A percentile compares a stretch with the other conserved stretches of the same genome.
Conservation (phyloP, 169 alveolate species). For the Cryptosporidium felis region DNA sequence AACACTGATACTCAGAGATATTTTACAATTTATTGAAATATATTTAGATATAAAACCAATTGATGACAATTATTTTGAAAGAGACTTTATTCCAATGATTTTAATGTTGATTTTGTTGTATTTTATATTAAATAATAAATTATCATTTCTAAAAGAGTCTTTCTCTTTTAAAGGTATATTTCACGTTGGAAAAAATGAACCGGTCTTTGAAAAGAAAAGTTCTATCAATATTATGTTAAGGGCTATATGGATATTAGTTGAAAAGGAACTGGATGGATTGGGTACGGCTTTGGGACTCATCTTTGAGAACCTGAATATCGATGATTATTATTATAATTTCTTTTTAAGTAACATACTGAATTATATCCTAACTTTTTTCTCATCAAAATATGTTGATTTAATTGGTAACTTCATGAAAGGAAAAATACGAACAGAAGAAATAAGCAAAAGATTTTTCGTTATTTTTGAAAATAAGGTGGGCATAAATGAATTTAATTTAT, state of each 20-base stretch:
- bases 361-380: background rate
- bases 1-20: background rate
- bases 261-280: no score
- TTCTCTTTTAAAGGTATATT: no score
- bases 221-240: no score
- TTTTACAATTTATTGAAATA: background rate
- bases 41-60: background rate
- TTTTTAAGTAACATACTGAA: background rate
- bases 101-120: background rate
- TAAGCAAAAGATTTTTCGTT: background rate
- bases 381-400: slow-evolving; percentile 24
- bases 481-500: background rate
- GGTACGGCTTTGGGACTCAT: no score
- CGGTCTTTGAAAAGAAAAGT: no score
- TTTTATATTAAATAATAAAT: background rate
- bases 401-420: background rate
- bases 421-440: background rate
- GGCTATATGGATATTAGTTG: no score
- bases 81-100: background rate
- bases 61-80: background rate
- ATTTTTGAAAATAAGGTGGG: no score
- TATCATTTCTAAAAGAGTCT: background rate
- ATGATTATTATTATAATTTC: background rate
- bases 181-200: no score
- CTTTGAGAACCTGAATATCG: no score